Evolutionary conservation across 345 rosid species (phyloP).

Genomic region (Camelina laxa): DNA sequence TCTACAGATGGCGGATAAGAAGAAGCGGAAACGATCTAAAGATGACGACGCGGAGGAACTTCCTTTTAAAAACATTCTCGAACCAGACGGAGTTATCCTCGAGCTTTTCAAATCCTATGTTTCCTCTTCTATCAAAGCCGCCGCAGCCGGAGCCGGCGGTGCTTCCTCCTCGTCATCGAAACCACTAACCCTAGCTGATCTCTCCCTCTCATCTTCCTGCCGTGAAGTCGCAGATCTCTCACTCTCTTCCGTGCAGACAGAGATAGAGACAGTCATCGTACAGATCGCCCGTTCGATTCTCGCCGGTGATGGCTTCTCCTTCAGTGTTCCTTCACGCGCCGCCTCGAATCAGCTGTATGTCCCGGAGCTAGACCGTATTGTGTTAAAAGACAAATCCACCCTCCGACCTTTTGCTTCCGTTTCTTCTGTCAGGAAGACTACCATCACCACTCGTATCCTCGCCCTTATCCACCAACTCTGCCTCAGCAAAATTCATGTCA

Average conservation of each 20-base stretch:
- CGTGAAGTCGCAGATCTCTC: slow-evolving; percentile 91
- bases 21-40: slow-evolving; percentile 76
- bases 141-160: slow-evolving; percentile 32
- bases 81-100: slow-evolving; percentile 65
- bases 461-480: slow-evolving; percentile 92
- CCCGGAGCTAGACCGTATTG: slow-evolving; percentile 99
- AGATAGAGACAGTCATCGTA: slow-evolving; percentile 73
- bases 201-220: slow-evolving; percentile 68
- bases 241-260: slow-evolving; percentile 78
- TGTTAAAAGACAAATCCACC: slow-evolving; percentile 89
- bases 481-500: slow-evolving; percentile 82
- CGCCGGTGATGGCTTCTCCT: slow-evolving; percentile 85
- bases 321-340: slow-evolving; percentile 93
- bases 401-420: slow-evolving; percentile 84
- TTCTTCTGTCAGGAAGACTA: slow-evolving; percentile 85
- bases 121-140: slow-evolving; percentile 34
- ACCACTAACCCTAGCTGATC: slow-evolving; percentile 80
- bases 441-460: slow-evolving; percentile 84
- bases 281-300: slow-evolving; percentile 77
- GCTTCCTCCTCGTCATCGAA: slow-evolving; percentile 58
- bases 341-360: slow-evolving; percentile 94
- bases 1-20: slow-evolving; percentile 58
- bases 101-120: slow-evolving; percentile 54
- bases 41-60: slow-evolving; percentile 52
- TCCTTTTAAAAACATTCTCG: slow-evolving; percentile 73